phyloP scores from a whole-genome alignment of 83 land plant species.

The Picea engelmannii region DNA sequence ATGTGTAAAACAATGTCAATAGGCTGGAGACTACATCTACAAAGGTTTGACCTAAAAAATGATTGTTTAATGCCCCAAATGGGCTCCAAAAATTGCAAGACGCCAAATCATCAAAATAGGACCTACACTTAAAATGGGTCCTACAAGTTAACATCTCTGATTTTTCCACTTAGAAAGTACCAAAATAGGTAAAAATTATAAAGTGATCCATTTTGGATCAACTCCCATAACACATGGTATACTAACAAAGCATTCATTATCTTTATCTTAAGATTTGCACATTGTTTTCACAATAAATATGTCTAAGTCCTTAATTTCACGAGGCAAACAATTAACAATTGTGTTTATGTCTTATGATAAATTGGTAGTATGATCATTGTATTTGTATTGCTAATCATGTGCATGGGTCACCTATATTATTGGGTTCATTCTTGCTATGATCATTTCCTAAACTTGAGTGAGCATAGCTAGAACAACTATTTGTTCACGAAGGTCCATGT shows the following conservation, averaged over 20 bases:
- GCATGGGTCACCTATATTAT: neutral
- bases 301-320: neutral
- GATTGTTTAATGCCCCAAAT: no score
- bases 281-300: neutral
- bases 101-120: no score
- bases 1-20: no score
- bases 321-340: neutral
- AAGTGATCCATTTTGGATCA: neutral
- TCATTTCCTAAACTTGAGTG: neutral
- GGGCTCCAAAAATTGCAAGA: no score
- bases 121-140: no score
- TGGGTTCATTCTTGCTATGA: neutral
- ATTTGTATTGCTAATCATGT: neutral
- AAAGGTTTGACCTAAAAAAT: no score
- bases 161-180: neutral
- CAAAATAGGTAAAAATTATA: no score
- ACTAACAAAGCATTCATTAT: neutral
- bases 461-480: neutral
- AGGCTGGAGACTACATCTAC: no score
- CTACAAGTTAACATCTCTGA: no score
- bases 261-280: neutral
- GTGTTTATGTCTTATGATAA: neutral
- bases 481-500: neutral
- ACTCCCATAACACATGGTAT: neutral
- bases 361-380: neutral